Conservation (phyloP, 768 basidiomycete species). For the Lactarius evosmus region DNA sequence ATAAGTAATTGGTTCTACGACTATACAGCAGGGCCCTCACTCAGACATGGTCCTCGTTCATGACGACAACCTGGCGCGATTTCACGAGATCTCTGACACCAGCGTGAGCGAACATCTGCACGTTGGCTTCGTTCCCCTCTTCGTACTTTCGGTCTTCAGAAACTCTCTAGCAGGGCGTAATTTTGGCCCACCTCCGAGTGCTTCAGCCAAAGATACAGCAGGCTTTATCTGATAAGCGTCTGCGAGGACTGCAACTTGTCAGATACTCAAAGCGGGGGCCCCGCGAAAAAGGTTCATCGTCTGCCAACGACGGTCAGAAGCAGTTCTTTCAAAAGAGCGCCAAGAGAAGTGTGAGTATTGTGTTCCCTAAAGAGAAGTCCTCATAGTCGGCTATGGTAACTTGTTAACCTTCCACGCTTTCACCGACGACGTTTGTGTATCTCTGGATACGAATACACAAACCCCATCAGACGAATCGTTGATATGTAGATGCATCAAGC, state of each 20-base stretch:
- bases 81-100: not conserved
- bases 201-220: not conserved
- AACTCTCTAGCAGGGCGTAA: not conserved
- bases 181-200: not conserved
- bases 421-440: not conserved
- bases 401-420: not conserved
- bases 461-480: not conserved
- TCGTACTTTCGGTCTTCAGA: not conserved
- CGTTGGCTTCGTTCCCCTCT: not conserved
- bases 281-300: not conserved
- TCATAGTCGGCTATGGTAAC: not conserved
- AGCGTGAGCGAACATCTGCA: not conserved
- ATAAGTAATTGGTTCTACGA: not conserved
- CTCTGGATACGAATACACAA: not conserved
- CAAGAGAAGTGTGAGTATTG: not conserved
- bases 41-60: conserved; percentile 11
- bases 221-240: not conserved
- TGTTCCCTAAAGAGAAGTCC: not conserved
- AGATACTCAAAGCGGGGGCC: not conserved
- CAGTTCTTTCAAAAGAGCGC: not conserved
- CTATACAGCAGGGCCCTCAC: not conserved
- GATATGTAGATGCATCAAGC: not conserved
- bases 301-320: not conserved
- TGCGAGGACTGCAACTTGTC: not conserved
- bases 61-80: not conserved